A percentile compares a stretch with the other conserved stretches of the same genome.
Evolutionary conservation across 805 yeast genomes (phyloP).

Genomic region (Huiozyma sinensis): DNA sequence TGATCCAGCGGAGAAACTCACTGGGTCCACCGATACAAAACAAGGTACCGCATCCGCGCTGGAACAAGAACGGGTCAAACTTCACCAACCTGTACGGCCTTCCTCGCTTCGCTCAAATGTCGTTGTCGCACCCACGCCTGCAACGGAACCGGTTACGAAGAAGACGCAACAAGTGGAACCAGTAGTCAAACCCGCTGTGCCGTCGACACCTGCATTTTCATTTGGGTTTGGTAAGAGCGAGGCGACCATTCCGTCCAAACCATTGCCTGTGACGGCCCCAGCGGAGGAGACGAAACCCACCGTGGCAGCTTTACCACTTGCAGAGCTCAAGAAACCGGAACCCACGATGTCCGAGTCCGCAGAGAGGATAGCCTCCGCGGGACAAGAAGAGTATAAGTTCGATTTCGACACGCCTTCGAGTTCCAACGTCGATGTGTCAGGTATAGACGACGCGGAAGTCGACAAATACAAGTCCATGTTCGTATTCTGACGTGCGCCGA

Average conservation of each 20-base stretch:
- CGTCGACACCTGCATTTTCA: constrained; percentile 6
- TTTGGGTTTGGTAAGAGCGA: constrained; percentile 3
- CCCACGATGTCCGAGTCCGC: background rate
- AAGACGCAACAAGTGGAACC: background rate
- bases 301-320: background rate
- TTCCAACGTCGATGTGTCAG: constrained; percentile 9
- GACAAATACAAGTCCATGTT: constrained; percentile 14
- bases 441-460: constrained; percentile 14
- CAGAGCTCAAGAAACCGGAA: background rate
- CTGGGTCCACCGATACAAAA: no score
- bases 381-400: constrained; percentile 1
- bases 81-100: constrained; percentile 30
- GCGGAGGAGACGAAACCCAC: background rate
- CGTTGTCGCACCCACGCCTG: constrained; percentile 12
- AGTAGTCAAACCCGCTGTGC: constrained; percentile 1
- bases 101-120: constrained; percentile 30
- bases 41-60: background rate
- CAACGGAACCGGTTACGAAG: background rate
- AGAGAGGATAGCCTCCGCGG: background rate
- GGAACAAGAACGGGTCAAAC: constrained; percentile 5
- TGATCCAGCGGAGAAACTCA: background rate
- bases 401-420: constrained; percentile 14
- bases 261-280: background rate
- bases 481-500: constrained; percentile 9
- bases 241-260: background rate